Base-by-base conservation (phyloP, 1,284 basidiomycete genomes). In the Termitomyces sp. region DNA sequence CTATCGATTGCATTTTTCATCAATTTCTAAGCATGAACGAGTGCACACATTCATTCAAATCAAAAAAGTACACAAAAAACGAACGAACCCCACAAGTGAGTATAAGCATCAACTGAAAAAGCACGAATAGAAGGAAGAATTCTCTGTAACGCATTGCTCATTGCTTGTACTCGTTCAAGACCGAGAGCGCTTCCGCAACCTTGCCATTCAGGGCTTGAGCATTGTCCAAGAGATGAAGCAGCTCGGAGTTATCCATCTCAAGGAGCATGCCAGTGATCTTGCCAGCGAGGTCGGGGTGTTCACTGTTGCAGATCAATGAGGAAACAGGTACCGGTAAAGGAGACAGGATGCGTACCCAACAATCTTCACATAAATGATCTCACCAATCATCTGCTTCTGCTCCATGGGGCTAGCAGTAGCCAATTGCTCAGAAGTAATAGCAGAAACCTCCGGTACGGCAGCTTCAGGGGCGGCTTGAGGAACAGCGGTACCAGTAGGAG, bases 261-360 rank as follows among this genome's bases (percentile, higher is more conserved):
- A 96, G 83, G 64, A 97, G 78, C 94, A 97, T 96, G 57, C 92
- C 94, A 54, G 94, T 98, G 71, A 98, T 97, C 82, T 98, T 97
- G 61, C 94, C 94, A 58, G 95, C 93, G 66, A 96, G 79, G 40
- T 95, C 93, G 55, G 93, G 91, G 59, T 90, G 82, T 44, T 80
- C 62, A 19, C 86, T 90, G 64, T 60, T 19, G 12, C 12, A 31
- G 57, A 58, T 61, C 41, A 31, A 58, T 65, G 57, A 61, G 57
- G 50, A 61, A 54, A 54, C 52, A 53, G 50, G 44, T 36, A 52
- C 21, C n/a, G 38, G 51, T 53, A 24, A 57, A 39, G 19, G 48
- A 49, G 36, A 53, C 50, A 47, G 33, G 33, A 49, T 36, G 84
- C 90, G 69, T 75, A 91, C 88, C 76, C 68, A 57, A 80, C 83